These are phyloP conservation scores for Hymenoscyphus linearis DNA, from an alignment of 2,329 filamentous ascomycete genomes.

Conservation along the genomic window DNA sequence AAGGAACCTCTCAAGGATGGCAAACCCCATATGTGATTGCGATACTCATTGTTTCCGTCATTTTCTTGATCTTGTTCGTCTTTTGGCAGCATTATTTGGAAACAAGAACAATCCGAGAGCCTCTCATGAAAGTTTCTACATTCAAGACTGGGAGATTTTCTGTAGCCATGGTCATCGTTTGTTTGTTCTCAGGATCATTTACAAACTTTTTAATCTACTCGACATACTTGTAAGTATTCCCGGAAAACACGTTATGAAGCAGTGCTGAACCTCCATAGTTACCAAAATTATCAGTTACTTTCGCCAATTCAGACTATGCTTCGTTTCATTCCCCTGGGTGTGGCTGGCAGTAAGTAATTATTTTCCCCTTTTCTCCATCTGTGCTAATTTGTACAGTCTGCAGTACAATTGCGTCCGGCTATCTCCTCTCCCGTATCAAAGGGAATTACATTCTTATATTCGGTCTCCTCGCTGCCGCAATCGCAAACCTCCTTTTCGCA, in stretches of 20 bases:
- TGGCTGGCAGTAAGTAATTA: constrained; percentile 40
- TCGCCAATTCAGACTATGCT: constrained; percentile 61
- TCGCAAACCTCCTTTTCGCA: constrained; percentile 57
- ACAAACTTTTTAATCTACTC: constrained; percentile 63
- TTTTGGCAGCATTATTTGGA: constrained; percentile 50
- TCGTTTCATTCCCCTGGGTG: constrained; percentile 62
- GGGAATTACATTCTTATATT: constrained; percentile 51
- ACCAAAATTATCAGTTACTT: constrained; percentile 60
- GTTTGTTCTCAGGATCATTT: constrained; percentile 61
- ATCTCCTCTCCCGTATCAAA: constrained; percentile 21
- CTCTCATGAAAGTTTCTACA: constrained; percentile 62
- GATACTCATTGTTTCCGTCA: constrained; percentile 47
- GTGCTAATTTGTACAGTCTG: constrained; percentile 12
- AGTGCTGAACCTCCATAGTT: constrained; percentile 34
- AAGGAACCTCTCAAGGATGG: constrained; percentile 68
- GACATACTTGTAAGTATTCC: constrained; percentile 48
- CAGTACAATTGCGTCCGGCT: constrained; percentile 20
- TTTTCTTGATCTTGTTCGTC: constrained; percentile 39
- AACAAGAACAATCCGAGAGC: constrained; percentile 42
- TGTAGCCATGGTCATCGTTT: constrained; percentile 60
- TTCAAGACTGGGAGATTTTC: constrained; percentile 56
- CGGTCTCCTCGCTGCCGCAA: constrained; percentile 35
- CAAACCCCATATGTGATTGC: constrained; percentile 50
- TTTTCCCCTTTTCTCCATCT: too few species aligned
- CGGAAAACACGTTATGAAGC: too few species aligned